These are phyloP conservation scores for Hortiboletus rubellus DNA, from an alignment of 1,284 basidiomycete genomes.

Conservation along the genomic window DNA sequence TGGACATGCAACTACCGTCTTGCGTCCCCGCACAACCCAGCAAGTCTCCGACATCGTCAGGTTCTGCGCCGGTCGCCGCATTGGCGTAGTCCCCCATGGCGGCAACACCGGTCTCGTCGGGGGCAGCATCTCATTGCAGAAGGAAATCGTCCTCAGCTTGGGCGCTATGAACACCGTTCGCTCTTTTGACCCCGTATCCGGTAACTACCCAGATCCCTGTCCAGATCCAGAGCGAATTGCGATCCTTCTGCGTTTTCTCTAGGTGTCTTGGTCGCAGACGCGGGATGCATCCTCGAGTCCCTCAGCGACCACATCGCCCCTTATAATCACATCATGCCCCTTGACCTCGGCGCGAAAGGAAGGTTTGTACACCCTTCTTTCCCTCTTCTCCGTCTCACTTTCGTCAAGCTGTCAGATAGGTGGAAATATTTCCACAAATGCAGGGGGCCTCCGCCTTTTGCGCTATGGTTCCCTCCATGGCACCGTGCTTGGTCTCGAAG, in stretches of 20 bases:
- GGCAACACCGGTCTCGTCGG: conserved; percentile 99
- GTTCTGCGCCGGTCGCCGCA: conserved; percentile 77
- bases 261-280: conserved; percentile 81
- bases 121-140: conserved; percentile 89
- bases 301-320: conserved; percentile 87
- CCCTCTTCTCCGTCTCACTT: neutral
- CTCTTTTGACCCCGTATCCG: conserved; percentile 90
- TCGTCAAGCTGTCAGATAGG: conserved; percentile 89
- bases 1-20: conserved; percentile 80
- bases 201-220: conserved; percentile 40
- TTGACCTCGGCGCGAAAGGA: conserved; percentile 98
- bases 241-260: neutral
- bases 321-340: conserved; percentile 94
- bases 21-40: conserved; percentile 86
- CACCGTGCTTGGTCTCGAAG: conserved; percentile 94
- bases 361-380: conserved; percentile 50
- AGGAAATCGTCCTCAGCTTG: conserved; percentile 88
- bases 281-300: conserved; percentile 93
- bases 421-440: conserved; percentile 97
- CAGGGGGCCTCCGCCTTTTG: conserved; percentile 91
- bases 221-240: conserved; percentile 10
- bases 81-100: conserved; percentile 94
- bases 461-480: conserved; percentile 97
- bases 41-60: conserved; percentile 88
- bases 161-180: conserved; percentile 84